These are phyloP conservation scores for Axilococcus clingmanii DNA, from an alignment of 139 green algal genomes.

Conservation along the genomic window DNA sequence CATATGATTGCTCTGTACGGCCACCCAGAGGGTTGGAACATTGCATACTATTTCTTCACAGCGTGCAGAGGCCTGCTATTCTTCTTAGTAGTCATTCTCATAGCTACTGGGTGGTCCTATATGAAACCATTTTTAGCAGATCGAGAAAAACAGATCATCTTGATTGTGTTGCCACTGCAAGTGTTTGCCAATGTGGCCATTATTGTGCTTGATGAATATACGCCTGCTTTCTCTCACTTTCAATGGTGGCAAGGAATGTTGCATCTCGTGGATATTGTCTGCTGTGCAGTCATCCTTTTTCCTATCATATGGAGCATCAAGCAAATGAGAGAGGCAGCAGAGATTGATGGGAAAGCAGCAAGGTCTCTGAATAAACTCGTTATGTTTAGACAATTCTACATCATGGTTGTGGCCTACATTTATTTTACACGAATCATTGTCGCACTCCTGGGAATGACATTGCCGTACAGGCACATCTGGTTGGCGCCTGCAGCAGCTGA, in stretches of 20 bases:
- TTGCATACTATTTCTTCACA: constrained; percentile 94
- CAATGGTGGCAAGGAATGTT: constrained; percentile 92
- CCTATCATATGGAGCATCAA: constrained; percentile 98
- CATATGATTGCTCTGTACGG: constrained; percentile 68
- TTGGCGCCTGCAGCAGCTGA: constrained; percentile 52
- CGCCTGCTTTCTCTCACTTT: constrained; percentile 62
- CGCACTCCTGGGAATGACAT: constrained; percentile 74
- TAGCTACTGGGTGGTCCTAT: constrained; percentile 79
- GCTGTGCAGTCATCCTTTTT: constrained; percentile 97
- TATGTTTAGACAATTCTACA: constrained; percentile 94
- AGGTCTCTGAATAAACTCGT: constrained; percentile 69
- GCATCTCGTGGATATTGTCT: constrained; percentile 94
- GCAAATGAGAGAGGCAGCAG: constrained; percentile 61
- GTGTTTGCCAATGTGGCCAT: constrained; percentile 89
- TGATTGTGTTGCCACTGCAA: constrained; percentile 93
- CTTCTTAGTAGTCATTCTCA: constrained; percentile 87
- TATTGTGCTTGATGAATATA: constrained; percentile 82
- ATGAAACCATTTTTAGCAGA: constrained; percentile 90
- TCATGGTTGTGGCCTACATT: constrained; percentile 90
- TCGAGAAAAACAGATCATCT: constrained; percentile 76
- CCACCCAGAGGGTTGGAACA: constrained; percentile 85
- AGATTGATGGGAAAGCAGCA: constrained; percentile 63
- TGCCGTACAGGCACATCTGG: constrained; percentile 72
- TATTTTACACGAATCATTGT: constrained; percentile 99
- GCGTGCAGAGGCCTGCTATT: constrained; percentile 83